Percentiles rank a stretch among this genome's conserved stretches.
Conservation (phyloP, 805 yeast species). For the Saccharomycopsis fibuligera region DNA sequence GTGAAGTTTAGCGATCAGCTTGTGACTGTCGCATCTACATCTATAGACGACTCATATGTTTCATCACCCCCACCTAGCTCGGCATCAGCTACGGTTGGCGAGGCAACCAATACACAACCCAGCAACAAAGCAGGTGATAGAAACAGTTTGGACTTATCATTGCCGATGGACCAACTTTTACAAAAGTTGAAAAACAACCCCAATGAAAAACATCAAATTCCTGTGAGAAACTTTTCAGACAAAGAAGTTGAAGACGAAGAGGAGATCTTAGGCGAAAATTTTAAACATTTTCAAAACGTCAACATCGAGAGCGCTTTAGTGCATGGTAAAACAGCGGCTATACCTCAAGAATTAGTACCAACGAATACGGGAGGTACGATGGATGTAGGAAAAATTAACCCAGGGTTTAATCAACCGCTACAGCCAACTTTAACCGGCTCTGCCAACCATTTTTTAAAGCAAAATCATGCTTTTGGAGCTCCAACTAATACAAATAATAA, state of each 20-base stretch:
- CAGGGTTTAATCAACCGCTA: constrained; percentile 30
- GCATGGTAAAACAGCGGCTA: constrained; percentile 59
- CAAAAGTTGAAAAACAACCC: constrained; percentile 34
- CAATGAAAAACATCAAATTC: constrained; percentile 26
- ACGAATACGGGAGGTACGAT: constrained; percentile 15
- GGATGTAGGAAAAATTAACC: no score
- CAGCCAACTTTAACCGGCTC: constrained; percentile 39
- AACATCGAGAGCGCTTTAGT: constrained; percentile 69
- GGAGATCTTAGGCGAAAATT: constrained; percentile 66
- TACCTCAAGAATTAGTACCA: constrained; percentile 29
- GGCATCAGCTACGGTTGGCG: neutral
- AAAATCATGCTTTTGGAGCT: constrained; percentile 20
- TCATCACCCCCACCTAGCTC: neutral
- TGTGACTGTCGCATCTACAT: constrained; percentile 30
- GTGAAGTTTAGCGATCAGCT: constrained; percentile 72
- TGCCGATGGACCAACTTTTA: constrained; percentile 75
- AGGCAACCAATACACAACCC: neutral
- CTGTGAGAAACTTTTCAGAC: constrained; percentile 18
- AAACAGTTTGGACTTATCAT: constrained; percentile 46
- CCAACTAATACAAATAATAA: neutral
- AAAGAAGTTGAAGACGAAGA: constrained; percentile 61
- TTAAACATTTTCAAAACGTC: constrained; percentile 69
- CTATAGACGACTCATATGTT: constrained; percentile 5
- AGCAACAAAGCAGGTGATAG: no score
- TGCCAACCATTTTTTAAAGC: constrained; percentile 31